Base-by-base conservation (phyloP, 2,329 filamentous ascomycete species). In the Sporothrix luriei region DNA sequence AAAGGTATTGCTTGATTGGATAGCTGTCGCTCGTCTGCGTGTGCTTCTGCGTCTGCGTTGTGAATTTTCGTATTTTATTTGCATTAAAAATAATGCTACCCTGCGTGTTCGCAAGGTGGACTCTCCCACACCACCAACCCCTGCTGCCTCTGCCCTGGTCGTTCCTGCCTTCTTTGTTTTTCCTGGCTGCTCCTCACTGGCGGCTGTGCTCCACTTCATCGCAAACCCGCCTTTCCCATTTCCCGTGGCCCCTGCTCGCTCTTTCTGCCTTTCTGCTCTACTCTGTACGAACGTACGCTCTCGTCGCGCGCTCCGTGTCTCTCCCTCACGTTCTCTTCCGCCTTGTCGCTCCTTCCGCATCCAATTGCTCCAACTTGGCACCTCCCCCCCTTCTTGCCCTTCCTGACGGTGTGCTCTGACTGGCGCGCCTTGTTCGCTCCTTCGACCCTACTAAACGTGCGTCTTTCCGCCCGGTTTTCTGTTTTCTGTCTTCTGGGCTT, bases 1-100 rank as follows among this genome's bases (percentile, higher is more conserved):
- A 69, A 69, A 69, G 68, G 68, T 69, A 66, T 66, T 59, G 61
- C 62, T 43, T 69, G 68, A 69, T 69, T 69, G 68, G 68, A 43
- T 21, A 48, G 49, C 52, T 24, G 40, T 33, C 33, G 49, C 33
- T 51, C 24, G n/a, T 26, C 38, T 26, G n/a, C 16, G 21, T 52
- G n/a, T n/a, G n/a, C n/a, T n/a, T n/a, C n/a, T n/a, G n/a, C 24
- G n/a, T 26, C 38, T 26, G n/a, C 16, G 21, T 52, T 33, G 49
- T n/a, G 54, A 55, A 19, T 48, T 65, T 65, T 49, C n/a, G 46
- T n/a, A 43, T 62, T 65, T 64, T 62, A 21, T 64, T 65, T 55
- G 51, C 24, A 6, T 61, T 38, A 68, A 68, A 68, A 68, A 59
- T 16, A 59, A 48, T 59, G 14, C 46, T 29, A 62, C 38, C 57